These are phyloP conservation scores for Porcisia hertigi DNA, from an alignment of 208 protist genomes.

Conservation along the genomic window DNA sequence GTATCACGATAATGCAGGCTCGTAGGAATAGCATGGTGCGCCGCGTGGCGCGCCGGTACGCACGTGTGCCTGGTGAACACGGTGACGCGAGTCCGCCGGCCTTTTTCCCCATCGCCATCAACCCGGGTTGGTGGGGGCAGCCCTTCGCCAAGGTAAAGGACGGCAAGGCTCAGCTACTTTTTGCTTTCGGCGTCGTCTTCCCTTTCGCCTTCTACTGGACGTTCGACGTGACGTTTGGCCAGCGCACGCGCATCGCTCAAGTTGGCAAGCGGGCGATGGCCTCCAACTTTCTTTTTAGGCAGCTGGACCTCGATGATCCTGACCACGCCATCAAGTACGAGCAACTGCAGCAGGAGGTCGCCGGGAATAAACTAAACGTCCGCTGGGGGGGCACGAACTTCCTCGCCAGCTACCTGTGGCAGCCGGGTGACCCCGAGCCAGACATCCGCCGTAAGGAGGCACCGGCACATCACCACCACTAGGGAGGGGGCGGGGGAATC, in stretches of 20 bases:
- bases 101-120: slow-evolving; percentile 91
- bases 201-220: slow-evolving; percentile 80
- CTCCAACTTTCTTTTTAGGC: slow-evolving; percentile 82
- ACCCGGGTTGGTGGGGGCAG: slow-evolving; percentile 87
- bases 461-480: slow-evolving; percentile 44
- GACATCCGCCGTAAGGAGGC: slow-evolving; percentile 83
- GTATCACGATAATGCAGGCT: slow-evolving; percentile 63
- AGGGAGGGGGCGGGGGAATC: too few relatives aligned
- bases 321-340: slow-evolving; percentile 90
- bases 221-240: slow-evolving; percentile 73
- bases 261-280: slow-evolving; percentile 81
- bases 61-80: slow-evolving; percentile 86
- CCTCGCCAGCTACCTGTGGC: slow-evolving; percentile 88
- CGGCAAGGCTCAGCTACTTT: slow-evolving; percentile 66
- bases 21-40: slow-evolving; percentile 84
- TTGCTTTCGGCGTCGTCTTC: slow-evolving; percentile 65
- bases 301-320: slow-evolving; percentile 87
- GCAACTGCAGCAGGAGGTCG: slow-evolving; percentile 80
- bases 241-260: slow-evolving; percentile 68
- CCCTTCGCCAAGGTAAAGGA: slow-evolving; percentile 90
- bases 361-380: slow-evolving; percentile 84
- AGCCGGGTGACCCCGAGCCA: slow-evolving; percentile 85
- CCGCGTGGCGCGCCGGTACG: slow-evolving; percentile 82
- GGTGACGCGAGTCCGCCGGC: slow-evolving; percentile 70
- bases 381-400: slow-evolving; percentile 90